A percentile compares a stretch with the other conserved stretches of the same genome.
phyloP scores from a whole-genome alignment of 2,329 filamentous ascomycete species.

The Colletotrichum eleusines region DNA sequence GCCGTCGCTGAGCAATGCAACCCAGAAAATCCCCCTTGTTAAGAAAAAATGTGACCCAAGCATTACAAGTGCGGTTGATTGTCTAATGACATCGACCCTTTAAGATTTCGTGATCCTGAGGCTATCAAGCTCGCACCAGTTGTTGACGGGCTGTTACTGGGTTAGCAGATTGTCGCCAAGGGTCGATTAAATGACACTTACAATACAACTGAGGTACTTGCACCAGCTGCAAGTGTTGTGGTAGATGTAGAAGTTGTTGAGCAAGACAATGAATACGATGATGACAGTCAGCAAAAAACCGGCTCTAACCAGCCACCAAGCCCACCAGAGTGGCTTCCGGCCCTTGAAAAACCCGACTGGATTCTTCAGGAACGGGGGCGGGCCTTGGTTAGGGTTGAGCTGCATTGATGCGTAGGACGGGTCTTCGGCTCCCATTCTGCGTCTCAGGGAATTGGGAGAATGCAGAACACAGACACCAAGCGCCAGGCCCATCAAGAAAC shows the following conservation, averaged over 20 bases:
- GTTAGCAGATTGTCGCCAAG: background rate
- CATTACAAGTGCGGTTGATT: background rate
- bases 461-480: conserved; percentile 89
- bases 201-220: conserved; percentile 93
- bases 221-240: conserved; percentile 88
- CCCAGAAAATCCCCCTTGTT: background rate
- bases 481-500: conserved; percentile 91
- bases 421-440: conserved; percentile 75
- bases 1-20: conserved; percentile 46
- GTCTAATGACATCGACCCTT: background rate
- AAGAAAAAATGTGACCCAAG: conserved; percentile 17
- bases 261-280: conserved; percentile 85
- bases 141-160: conserved; percentile 67
- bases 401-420: conserved; percentile 79
- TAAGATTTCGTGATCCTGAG: conserved; percentile 29
- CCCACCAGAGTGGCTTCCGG: conserved; percentile 95
- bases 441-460: conserved; percentile 84
- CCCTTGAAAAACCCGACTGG: conserved; percentile 89
- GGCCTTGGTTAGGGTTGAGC: conserved; percentile 60
- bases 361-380: conserved; percentile 69
- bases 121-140: conserved; percentile 72
- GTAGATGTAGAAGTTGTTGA: conserved; percentile 92
- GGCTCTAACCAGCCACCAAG: conserved; percentile 90
- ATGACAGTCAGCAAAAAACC: conserved; percentile 84
- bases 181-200: conserved; percentile 62